phyloP scores from a whole-genome alignment of 2,329 filamentous ascomycete genomes.

The Coniella vitis region DNA sequence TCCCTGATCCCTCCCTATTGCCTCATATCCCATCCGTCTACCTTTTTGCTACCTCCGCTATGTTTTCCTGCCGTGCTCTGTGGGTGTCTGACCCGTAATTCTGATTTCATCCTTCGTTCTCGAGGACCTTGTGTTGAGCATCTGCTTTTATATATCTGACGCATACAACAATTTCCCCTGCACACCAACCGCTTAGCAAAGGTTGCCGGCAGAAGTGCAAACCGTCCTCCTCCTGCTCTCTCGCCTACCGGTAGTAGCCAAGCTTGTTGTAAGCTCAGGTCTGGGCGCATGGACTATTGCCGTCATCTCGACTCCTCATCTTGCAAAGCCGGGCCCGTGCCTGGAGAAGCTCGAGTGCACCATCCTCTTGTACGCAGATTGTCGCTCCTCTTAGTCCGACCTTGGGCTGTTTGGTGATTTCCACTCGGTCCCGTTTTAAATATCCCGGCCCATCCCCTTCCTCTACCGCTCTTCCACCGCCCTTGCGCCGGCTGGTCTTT shows the following conservation, averaged over 20 bases:
- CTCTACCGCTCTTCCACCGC: neutral
- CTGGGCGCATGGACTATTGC: neutral
- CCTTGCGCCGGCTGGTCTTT: neutral
- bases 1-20: neutral
- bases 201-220: no score
- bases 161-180: neutral
- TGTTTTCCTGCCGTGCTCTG: neutral
- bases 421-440: constrained; percentile 5
- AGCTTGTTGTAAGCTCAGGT: no score
- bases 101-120: neutral
- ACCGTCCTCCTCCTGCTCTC: neutral
- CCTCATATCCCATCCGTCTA: neutral
- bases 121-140: neutral
- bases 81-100: neutral
- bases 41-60: neutral
- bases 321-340: no score
- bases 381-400: no score
- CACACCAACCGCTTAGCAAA: neutral
- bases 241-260: no score
- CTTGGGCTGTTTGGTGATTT: neutral
- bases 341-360: no score
- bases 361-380: no score
- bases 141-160: constrained; percentile 2
- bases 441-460: constrained; percentile 1
- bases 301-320: neutral